These are phyloP conservation scores for Pistacia atlantica DNA, from an alignment of 345 rosid genomes.

Conservation along the genomic window DNA sequence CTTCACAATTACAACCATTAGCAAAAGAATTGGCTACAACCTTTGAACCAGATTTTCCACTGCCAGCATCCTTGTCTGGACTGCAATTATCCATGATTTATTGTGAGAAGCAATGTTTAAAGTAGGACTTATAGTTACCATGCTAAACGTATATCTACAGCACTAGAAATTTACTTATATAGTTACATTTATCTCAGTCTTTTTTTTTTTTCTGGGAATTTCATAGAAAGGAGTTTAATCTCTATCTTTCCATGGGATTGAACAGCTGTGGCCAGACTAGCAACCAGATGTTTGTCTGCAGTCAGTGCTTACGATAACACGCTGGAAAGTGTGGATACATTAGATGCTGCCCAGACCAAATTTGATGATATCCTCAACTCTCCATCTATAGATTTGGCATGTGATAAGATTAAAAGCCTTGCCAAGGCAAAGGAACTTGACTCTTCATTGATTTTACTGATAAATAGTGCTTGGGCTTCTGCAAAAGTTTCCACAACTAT, in stretches of 20 bases:
- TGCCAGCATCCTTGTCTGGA: neutral
- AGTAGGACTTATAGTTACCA: neutral
- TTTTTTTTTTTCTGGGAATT: neutral
- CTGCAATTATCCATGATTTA: neutral
- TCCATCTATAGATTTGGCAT: conserved; percentile 69
- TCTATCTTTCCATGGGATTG: conserved; percentile 19
- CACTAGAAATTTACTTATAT: neutral
- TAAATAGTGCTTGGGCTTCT: conserved; percentile 84
- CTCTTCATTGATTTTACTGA: conserved; percentile 80
- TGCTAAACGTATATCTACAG: neutral
- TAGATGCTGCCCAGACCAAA: conserved; percentile 84
- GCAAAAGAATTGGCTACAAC: neutral
- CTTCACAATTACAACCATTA: neutral
- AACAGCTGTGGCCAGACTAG: conserved; percentile 78
- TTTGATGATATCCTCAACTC: conserved; percentile 87
- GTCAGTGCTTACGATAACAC: conserved; percentile 82
- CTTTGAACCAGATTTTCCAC: neutral
- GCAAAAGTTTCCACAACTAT: conserved; percentile 83
- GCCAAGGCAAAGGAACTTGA: conserved; percentile 89
- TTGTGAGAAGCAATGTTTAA: neutral
- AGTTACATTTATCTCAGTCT: neutral
- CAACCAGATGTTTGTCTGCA: conserved; percentile 85
- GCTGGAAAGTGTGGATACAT: conserved; percentile 63
- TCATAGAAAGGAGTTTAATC: neutral
- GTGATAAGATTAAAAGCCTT: conserved; percentile 83